Percentiles rank a stretch among this genome's conserved stretches.
phyloP scores from a whole-genome alignment of 495 filamentous ascomycete species.

The Penicillium salamii region DNA sequence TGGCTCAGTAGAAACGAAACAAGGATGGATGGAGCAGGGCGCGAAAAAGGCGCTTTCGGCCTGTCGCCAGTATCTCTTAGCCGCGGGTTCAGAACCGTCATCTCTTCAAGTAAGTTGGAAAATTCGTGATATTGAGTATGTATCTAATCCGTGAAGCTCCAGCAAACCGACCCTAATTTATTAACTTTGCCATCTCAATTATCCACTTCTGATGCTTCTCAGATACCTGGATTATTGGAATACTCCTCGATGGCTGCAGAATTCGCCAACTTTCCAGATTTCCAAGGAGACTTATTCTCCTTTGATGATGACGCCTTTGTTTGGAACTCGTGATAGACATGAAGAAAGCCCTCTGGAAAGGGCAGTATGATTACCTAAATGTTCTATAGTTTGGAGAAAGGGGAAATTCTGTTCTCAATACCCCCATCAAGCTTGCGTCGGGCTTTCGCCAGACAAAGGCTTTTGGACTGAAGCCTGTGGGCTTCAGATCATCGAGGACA shows the following conservation, averaged over 20 bases:
- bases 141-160: neutral
- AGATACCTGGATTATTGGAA: conserved; percentile 12
- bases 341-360: conserved; percentile 42
- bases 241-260: conserved; percentile 15
- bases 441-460: conserved; percentile 51
- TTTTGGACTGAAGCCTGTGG: conserved; percentile 47
- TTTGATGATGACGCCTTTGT: conserved; percentile 22
- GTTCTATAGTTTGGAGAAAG: no score
- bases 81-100: conserved; percentile 1
- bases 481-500: conserved; percentile 51
- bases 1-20: conserved; percentile 13
- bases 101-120: neutral
- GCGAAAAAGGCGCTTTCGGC: conserved; percentile 19
- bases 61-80: conserved; percentile 21
- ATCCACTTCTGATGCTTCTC: neutral
- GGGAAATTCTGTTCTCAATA: no score
- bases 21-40: conserved; percentile 17
- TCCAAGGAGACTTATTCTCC: conserved; percentile 19
- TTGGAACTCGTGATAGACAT: conserved; percentile 27
- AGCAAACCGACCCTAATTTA: conserved; percentile 4
- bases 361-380: no score
- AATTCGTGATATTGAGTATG: neutral
- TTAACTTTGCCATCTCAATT: neutral
- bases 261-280: conserved; percentile 21
- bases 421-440: conserved; percentile 39